phyloP scores from a whole-genome alignment of 1,284 basidiomycete genomes.

The Ceratobasidium sp. region DNA sequence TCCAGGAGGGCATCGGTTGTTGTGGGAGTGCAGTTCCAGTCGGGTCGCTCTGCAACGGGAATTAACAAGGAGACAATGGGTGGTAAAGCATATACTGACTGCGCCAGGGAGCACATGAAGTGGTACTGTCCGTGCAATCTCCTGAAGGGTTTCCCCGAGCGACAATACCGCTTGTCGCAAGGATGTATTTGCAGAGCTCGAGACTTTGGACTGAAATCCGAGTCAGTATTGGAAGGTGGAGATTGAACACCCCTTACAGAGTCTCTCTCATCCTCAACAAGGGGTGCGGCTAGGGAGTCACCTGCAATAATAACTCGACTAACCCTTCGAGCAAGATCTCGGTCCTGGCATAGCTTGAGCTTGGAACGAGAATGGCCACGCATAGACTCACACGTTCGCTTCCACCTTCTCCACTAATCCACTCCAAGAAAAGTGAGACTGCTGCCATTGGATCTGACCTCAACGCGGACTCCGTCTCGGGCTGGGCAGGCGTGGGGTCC shows the following conservation, averaged over 20 bases:
- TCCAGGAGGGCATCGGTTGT: constrained; percentile 87
- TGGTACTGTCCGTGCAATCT: constrained; percentile 73
- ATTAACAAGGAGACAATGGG: constrained; percentile 59
- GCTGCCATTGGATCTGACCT: constrained; percentile 4
- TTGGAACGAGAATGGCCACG: background rate
- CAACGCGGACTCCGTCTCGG: background rate
- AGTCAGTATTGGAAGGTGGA: background rate
- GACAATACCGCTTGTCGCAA: constrained; percentile 23
- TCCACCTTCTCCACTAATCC: constrained; percentile 32
- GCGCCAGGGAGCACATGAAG: constrained; percentile 86
- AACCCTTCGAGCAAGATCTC: constrained; percentile 16
- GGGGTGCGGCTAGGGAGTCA: constrained; percentile 13
- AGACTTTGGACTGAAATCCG: constrained; percentile 21
- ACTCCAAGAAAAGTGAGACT: constrained; percentile 22
- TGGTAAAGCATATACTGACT: background rate
- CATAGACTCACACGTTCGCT: constrained; percentile 11
- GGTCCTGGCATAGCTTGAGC: background rate
- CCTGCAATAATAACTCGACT: constrained; percentile 33
- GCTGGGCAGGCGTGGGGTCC: background rate
- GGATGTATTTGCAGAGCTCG: constrained; percentile 9
- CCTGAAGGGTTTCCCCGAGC: constrained; percentile 60
- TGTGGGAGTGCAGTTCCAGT: constrained; percentile 89
- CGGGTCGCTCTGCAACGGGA: constrained; percentile 87
- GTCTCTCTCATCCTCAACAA: constrained; percentile 29
- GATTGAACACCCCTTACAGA: background rate